Conservation (phyloP, 768 basidiomycete genomes). For the Pisolithus sp. region DNA sequence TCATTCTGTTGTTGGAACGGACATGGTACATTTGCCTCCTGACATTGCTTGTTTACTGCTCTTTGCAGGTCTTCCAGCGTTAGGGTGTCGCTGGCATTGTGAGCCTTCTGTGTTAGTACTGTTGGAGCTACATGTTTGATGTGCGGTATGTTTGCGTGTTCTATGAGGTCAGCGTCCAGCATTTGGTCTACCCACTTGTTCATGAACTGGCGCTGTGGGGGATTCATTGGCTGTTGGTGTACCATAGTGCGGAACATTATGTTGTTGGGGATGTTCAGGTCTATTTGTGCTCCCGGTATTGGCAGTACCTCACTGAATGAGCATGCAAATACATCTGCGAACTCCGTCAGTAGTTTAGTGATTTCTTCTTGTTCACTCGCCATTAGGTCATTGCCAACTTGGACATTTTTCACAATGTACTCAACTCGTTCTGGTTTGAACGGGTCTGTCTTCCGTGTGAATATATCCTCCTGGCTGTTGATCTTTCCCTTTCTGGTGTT, state of each 20-base stretch:
- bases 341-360: too few species aligned
- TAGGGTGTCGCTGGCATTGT: conserved; percentile 21
- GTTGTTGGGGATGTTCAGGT: conserved; percentile 1
- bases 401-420: too few species aligned
- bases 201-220: background rate
- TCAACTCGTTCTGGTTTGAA: too few species aligned
- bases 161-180: background rate
- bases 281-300: conserved; percentile 7
- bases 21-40: background rate
- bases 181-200: background rate
- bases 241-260: background rate
- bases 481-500: too few species aligned
- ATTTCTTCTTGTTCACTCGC: too few species aligned
- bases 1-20: background rate
- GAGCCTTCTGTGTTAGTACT: conserved; percentile 33
- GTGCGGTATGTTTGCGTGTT: background rate
- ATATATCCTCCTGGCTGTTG: too few species aligned
- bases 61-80: conserved; percentile 30
- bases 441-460: conserved; percentile 40
- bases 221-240: background rate
- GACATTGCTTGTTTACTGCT: conserved; percentile 20
- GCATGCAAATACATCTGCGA: too few species aligned
- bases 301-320: too few species aligned
- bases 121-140: conserved; percentile 11
- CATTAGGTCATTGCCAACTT: too few species aligned